Percentiles rank a stretch among this genome's conserved stretches.
Evolutionary conservation across 148 eudicot genomes (phyloP).

Genomic region (Cornus suecica): DNA sequence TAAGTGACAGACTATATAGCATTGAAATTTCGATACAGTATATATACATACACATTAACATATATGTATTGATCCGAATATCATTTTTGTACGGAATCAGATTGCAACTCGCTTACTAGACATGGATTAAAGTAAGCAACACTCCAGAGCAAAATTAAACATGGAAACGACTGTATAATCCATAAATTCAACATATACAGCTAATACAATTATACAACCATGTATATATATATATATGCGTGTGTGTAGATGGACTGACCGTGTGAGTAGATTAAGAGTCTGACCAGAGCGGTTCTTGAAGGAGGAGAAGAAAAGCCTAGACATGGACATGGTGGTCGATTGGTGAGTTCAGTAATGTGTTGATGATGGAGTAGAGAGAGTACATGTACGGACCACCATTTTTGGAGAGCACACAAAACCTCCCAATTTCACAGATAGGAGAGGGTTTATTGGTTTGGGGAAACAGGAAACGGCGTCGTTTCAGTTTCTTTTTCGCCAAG

Average conservation of each 20-base stretch:
- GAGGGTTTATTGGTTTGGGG: not conserved
- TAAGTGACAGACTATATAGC: no score
- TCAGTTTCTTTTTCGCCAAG: not conserved
- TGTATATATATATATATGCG: not conserved
- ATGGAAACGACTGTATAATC: no score
- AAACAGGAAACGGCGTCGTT: conserved; percentile 2
- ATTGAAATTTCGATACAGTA: no score
- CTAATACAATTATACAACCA: no score
- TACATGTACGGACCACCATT: not conserved
- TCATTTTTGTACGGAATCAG: no score
- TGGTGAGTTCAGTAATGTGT: not conserved
- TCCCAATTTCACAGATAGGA: not conserved
- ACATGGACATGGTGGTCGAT: not conserved
- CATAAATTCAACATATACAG: no score
- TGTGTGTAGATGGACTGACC: conserved; percentile 5
- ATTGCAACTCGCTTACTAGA: no score
- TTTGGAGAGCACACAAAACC: not conserved
- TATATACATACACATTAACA: no score
- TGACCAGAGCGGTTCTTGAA: conserved; percentile 10
- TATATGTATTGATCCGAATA: no score
- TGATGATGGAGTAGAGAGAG: not conserved
- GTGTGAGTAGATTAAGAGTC: conserved; percentile 1
- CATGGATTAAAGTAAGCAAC: no score
- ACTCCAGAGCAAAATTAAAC: no score
- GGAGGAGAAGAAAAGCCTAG: conserved; percentile 13